Base-by-base conservation (phyloP, 345 rosid species). In the Salix brachista region DNA sequence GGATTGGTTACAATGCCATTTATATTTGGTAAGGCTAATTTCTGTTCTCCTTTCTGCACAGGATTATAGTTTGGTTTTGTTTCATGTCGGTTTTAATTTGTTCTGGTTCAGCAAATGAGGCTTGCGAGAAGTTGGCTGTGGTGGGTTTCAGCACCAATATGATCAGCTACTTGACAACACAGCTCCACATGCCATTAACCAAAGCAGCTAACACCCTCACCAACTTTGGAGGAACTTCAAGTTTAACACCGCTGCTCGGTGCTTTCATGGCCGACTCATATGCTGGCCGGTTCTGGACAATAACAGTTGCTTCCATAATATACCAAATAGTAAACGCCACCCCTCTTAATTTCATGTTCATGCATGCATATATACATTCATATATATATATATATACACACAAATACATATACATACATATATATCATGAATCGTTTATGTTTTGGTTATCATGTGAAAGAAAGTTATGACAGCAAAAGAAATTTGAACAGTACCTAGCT, bases 171-270 rank as follows among this genome's bases (percentile, higher is more conserved):
- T 75, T 93, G 67, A 96, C 96, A 23, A 81, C 86, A 21, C 89
- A 96, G 82, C 83, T 96, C 72, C 94, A 96, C 66, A 87, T 93
- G 90, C 98, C 99, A 1, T 77, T 92, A 79, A 91, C 97, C 19
- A 89, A 90, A 89, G 98, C 98, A 16, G 99, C 98, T 48, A 96
- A 93, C 78, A 91, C 97, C 37, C 88, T 91, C 62, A 93, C 98
- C 64, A 93, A 92, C 86, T 96, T 96, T 56, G 90, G 94, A 2
- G 97, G 99, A 56, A 91, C 95, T 28, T 79, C 95, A 0, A 88
- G 98, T 86, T 76, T 96, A 44, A 93, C 97, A 12, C 97, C 99
- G 25, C 77, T 96, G 70, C 77, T 93, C 69, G 99, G 98, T 0
- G 99, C 99, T 50, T 96, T 93, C 81, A 1, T 93, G 26, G 91